A percentile compares a stretch with the other conserved stretches of the same genome.
These are phyloP conservation scores for Clavaria fumosa DNA, from an alignment of 768 basidiomycete species.

Conservation along the genomic window DNA sequence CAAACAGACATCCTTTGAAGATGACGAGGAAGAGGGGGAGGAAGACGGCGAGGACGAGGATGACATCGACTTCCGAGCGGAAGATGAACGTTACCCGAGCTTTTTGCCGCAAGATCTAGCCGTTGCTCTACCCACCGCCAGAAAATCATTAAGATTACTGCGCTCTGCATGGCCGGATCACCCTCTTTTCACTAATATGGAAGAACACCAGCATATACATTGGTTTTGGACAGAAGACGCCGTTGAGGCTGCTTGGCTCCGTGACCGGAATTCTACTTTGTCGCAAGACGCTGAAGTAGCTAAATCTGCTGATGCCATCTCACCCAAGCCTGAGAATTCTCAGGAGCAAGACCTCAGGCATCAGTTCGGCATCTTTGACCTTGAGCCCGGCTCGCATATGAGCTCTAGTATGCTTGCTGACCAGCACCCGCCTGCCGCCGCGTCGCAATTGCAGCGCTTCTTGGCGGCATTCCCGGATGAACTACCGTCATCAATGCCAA, in stretches of 20 bases:
- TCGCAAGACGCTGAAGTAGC: slow-evolving; percentile 10
- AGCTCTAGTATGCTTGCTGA: slow-evolving; percentile 13
- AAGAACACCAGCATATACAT: slow-evolving; percentile 17
- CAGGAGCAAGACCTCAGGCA: neutral
- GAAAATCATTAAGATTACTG: slow-evolving; percentile 52
- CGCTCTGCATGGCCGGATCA: slow-evolving; percentile 51
- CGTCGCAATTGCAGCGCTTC: slow-evolving; percentile 28
- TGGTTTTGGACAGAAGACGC: slow-evolving; percentile 56
- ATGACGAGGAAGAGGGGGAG: slow-evolving; percentile 24
- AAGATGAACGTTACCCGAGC: slow-evolving; percentile 35
- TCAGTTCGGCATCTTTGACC: slow-evolving; percentile 42
- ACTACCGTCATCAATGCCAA: slow-evolving; percentile 51
- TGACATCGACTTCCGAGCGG: slow-evolving; percentile 19
- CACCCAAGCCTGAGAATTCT: slow-evolving; percentile 2
- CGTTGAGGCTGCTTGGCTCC: slow-evolving; percentile 32
- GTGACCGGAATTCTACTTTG: too few species aligned
- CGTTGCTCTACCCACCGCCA: slow-evolving; percentile 43
- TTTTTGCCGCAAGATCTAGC: slow-evolving; percentile 44
- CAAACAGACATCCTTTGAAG: slow-evolving; percentile 18
- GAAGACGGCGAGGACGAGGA: slow-evolving; percentile 18
- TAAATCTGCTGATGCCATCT: slow-evolving; percentile 3
- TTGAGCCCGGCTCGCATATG: slow-evolving; percentile 39
- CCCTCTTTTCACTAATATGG: slow-evolving; percentile 27
- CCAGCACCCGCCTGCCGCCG: slow-evolving; percentile 15
- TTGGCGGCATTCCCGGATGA: slow-evolving; percentile 39